These are phyloP conservation scores for Hygrophorus pudorinus DNA, from an alignment of 768 basidiomycete genomes.

Conservation along the genomic window DNA sequence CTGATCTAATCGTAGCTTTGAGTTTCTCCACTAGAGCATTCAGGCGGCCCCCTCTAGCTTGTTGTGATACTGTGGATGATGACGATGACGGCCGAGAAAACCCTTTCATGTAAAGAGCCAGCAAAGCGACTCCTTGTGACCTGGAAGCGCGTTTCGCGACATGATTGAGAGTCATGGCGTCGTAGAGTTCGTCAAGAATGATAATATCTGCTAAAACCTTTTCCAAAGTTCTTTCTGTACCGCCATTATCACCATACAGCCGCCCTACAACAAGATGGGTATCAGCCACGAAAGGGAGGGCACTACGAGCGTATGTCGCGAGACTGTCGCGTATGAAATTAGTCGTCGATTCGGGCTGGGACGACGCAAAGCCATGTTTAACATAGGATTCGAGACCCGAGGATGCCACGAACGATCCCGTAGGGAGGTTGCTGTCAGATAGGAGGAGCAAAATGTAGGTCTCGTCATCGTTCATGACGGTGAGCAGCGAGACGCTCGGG, in stretches of 20 bases:
- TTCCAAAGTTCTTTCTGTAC: constrained; percentile 9
- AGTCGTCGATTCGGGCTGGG: constrained; percentile 25
- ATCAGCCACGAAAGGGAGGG: constrained; percentile 72
- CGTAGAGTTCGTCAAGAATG: constrained; percentile 67
- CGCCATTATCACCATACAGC: constrained; percentile 11
- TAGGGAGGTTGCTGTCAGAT: constrained; percentile 90
- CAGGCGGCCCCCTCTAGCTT: constrained; percentile 17
- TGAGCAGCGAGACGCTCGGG: neutral
- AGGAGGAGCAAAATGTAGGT: constrained; percentile 70
- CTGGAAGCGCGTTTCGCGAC: constrained; percentile 80
- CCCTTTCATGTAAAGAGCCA: constrained; percentile 80
- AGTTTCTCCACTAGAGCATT: constrained; percentile 48
- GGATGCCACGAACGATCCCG: constrained; percentile 93
- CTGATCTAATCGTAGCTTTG: constrained; percentile 58
- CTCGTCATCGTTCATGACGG: constrained; percentile 29
- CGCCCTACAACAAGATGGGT: constrained; percentile 39
- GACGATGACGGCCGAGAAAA: constrained; percentile 49
- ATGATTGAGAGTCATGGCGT: constrained; percentile 83
- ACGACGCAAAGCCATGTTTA: constrained; percentile 67
- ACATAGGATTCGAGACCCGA: constrained; percentile 85
- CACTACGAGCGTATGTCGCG: constrained; percentile 65
- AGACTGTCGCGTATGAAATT: constrained; percentile 66
- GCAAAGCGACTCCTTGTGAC: constrained; percentile 85
- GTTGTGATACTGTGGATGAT: constrained; percentile 14
- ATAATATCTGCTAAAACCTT: constrained; percentile 33